These are phyloP conservation scores for Cylindrodendrum hubeiense DNA, from an alignment of 2,329 filamentous ascomycete genomes.

Conservation along the genomic window DNA sequence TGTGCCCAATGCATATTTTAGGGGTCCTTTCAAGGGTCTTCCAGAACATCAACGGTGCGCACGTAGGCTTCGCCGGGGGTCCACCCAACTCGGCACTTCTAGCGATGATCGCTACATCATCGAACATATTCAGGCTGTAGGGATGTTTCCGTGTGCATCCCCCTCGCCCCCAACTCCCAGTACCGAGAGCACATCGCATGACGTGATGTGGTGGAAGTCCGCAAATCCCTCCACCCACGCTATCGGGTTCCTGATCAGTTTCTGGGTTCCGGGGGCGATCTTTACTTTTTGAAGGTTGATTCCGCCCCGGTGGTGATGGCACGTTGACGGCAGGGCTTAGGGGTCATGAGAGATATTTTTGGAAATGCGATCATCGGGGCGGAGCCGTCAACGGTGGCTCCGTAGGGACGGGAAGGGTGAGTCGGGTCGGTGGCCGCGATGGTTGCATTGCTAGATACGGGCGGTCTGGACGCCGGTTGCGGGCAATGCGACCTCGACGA, in stretches of 20 bases:
- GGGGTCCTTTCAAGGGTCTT: constrained; percentile 27
- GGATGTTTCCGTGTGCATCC: constrained; percentile 8
- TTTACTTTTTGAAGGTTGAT: not conserved
- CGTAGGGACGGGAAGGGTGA: constrained; percentile 15
- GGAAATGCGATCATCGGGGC: constrained; percentile 14
- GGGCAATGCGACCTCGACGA: constrained; percentile 24
- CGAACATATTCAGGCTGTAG: constrained; percentile 11
- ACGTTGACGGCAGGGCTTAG: constrained; percentile 15
- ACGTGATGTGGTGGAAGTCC: constrained; percentile 12
- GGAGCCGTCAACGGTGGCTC: constrained; percentile 1
- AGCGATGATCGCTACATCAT: constrained; percentile 27
- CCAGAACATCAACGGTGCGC: constrained; percentile 16
- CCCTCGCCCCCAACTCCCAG: not conserved
- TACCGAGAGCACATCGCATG: constrained; percentile 14
- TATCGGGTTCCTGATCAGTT: constrained; percentile 18
- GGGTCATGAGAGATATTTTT: constrained; percentile 15
- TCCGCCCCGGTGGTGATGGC: constrained; percentile 8
- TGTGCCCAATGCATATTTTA: constrained; percentile 25
- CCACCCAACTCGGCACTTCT: constrained; percentile 17
- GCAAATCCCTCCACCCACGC: not conserved
- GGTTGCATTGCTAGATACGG: constrained; percentile 20
- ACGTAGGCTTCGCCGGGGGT: constrained; percentile 11
- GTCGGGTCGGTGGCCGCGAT: constrained; percentile 2
- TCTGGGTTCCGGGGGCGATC: constrained; percentile 8
- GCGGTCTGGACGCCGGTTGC: not conserved